Conservation (phyloP, 2,329 filamentous ascomycete species). For the Cladosporium sp. region DNA sequence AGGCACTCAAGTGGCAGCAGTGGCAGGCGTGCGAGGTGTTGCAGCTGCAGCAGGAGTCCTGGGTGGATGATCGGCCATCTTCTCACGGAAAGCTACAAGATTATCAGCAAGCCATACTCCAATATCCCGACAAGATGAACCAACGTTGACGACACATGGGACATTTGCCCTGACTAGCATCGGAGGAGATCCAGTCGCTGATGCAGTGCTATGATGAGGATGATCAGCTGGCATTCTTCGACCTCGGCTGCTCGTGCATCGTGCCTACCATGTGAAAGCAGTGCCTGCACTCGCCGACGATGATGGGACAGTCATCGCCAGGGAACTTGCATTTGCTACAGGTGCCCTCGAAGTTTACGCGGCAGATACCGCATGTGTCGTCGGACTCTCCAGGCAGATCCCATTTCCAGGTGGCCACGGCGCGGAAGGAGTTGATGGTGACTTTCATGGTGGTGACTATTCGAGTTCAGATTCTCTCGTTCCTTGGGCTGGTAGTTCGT, state of each 20-base stretch:
- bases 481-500: not conserved
- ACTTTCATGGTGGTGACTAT: slow-evolving; percentile 73
- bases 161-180: slow-evolving; percentile 88
- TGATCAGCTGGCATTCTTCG: slow-evolving; percentile 20
- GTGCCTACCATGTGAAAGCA: slow-evolving; percentile 86
- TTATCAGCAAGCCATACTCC: not conserved
- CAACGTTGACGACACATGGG: slow-evolving; percentile 89
- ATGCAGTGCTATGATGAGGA: slow-evolving; percentile 75
- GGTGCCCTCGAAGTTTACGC: slow-evolving; percentile 95
- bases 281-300: slow-evolving; percentile 94
- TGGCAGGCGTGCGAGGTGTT: slow-evolving; percentile 6
- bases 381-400: slow-evolving; percentile 81
- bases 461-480: not conserved
- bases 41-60: slow-evolving; percentile 11
- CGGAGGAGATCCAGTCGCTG: slow-evolving; percentile 92
- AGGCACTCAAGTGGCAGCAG: slow-evolving; percentile 13
- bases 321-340: slow-evolving; percentile 98
- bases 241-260: not conserved
- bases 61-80: slow-evolving; percentile 29
- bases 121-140: not conserved
- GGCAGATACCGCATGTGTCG: slow-evolving; percentile 97
- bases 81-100: slow-evolving; percentile 33
- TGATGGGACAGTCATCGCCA: slow-evolving; percentile 90
- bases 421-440: slow-evolving; percentile 88
- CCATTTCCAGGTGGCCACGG: slow-evolving; percentile 96